Conservation (phyloP, 169 alveolate species). For the Plasmodium fragile region DNA sequence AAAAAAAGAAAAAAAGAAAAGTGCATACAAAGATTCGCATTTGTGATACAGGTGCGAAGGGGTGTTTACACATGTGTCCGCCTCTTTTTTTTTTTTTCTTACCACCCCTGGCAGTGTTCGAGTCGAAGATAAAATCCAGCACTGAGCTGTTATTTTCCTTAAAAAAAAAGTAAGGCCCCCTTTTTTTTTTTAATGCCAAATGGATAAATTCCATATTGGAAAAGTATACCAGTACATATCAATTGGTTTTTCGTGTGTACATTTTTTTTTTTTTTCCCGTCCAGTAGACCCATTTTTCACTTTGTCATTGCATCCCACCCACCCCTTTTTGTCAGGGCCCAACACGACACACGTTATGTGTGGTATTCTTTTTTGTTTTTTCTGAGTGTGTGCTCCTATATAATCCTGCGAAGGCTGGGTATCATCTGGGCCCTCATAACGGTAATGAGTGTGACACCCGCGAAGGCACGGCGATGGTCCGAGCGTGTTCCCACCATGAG, state of each 20-base stretch:
- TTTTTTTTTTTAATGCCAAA: background rate
- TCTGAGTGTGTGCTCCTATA: conserved; percentile 50
- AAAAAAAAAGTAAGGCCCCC: conserved; percentile 52
- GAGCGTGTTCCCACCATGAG: background rate
- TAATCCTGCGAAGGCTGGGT: conserved; percentile 64
- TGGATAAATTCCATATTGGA: background rate
- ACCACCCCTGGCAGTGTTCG: conserved; percentile 32
- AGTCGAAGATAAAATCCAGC: conserved; percentile 51
- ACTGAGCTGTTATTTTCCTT: conserved; percentile 53
- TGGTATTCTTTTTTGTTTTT: conserved; percentile 73
- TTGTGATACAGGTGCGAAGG: background rate
- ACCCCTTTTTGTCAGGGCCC: conserved; percentile 28
- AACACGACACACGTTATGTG: conserved; percentile 57
- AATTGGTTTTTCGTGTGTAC: background rate
- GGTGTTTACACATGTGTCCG: background rate
- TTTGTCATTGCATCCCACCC: background rate
- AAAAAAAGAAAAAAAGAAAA: background rate
- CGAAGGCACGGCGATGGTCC: background rate
- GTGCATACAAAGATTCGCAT: background rate
- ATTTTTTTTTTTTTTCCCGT: background rate
- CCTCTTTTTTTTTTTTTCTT: background rate
- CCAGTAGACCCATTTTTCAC: background rate
- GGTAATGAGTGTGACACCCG: conserved; percentile 1
- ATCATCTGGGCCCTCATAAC: conserved; percentile 45
- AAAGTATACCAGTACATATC: background rate